Percentiles rank a stretch among this genome's conserved stretches.
These are phyloP conservation scores for Alternaria viburni DNA, from an alignment of 2,329 filamentous ascomycete species.

Conservation along the genomic window DNA sequence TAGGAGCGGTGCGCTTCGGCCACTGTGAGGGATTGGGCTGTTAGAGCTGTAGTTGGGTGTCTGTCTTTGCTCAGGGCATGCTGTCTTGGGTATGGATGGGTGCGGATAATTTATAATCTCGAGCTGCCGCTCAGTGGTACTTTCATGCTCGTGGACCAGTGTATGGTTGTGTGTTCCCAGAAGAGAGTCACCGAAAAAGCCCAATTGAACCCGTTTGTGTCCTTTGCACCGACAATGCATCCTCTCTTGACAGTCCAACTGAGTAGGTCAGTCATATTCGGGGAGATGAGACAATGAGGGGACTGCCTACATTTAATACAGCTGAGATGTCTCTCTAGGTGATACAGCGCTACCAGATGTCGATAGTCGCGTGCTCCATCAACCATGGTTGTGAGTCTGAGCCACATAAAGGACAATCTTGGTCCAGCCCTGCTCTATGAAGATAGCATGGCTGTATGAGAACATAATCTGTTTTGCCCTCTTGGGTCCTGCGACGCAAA, in stretches of 20 bases:
- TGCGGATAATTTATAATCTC: background rate
- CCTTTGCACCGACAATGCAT: too few relatives aligned
- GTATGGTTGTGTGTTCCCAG: background rate
- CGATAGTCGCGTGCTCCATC: background rate
- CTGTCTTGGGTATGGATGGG: background rate
- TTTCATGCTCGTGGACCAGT: background rate
- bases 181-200: too few relatives aligned
- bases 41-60: background rate
- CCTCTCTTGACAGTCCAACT: too few relatives aligned
- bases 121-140: background rate
- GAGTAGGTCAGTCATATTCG: too few relatives aligned
- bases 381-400: background rate
- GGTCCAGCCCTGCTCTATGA: background rate
- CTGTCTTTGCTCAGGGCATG: background rate
- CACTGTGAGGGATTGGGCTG: conserved; percentile 7
- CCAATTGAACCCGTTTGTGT: too few relatives aligned
- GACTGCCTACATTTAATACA: too few relatives aligned
- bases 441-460: background rate
- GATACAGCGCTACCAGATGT: background rate
- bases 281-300: too few relatives aligned
- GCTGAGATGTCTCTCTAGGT: too few relatives aligned
- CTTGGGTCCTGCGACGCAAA: background rate
- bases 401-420: background rate
- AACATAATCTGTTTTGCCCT: accelerated
- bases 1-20: conserved; percentile 35